phyloP scores from a whole-genome alignment of 441 rosid genomes.

The Rhodomyrtus psidioides region DNA sequence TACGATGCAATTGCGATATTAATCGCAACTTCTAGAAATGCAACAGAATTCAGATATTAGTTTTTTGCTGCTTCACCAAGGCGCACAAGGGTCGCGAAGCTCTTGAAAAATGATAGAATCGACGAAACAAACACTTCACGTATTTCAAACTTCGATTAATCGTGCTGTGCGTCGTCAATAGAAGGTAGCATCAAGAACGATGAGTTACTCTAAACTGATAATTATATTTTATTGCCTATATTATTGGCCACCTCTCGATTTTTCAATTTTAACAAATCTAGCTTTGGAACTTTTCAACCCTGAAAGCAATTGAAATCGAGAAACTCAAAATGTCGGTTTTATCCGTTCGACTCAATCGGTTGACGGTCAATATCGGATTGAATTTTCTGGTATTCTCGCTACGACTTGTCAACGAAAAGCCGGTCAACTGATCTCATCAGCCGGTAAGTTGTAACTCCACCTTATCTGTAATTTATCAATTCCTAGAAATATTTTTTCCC shows the following conservation, averaged over 20 bases:
- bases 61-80: no score
- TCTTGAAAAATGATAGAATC: neutral
- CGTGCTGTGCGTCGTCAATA: rapidly evolving
- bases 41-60: no score
- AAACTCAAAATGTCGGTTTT: neutral
- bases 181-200: neutral
- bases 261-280: rapidly evolving
- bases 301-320: neutral
- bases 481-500: neutral
- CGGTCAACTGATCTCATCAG: neutral
- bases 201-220: rapidly evolving
- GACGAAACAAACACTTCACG: neutral
- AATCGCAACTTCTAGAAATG: no score
- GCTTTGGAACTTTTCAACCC: neutral
- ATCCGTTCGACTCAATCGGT: neutral
- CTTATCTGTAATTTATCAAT: neutral
- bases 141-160: neutral
- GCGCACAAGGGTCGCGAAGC: no score
- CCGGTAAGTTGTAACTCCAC: neutral
- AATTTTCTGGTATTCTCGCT: neutral
- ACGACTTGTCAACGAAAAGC: neutral
- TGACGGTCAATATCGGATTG: neutral
- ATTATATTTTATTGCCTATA: rapidly evolving
- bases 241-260: rapidly evolving
- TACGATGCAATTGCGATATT: no score